Conservation (phyloP, 371 early-diverging fungal genomes). For the Mucor piriformis region DNA sequence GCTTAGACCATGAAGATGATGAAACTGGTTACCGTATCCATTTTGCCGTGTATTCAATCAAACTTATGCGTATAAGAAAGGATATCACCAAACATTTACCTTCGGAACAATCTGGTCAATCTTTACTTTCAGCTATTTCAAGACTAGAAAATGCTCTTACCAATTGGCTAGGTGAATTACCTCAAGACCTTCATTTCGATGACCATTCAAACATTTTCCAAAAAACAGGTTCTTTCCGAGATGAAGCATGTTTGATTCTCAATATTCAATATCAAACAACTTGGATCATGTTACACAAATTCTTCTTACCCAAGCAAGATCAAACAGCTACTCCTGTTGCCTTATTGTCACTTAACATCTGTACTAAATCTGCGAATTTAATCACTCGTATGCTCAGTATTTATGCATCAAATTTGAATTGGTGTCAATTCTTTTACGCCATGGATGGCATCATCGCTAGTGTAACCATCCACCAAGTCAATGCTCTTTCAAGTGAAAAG, state of each 20-base stretch:
- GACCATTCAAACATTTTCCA: conserved; percentile 28
- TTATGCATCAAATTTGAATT: conserved; percentile 38
- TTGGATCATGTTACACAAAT: conserved; percentile 55
- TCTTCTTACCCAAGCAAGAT: conserved; percentile 48
- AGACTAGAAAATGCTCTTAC: conserved; percentile 56
- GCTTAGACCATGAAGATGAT: conserved; percentile 49
- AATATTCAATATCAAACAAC: conserved; percentile 51
- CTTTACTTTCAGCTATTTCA: conserved; percentile 50
- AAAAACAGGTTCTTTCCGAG: conserved; percentile 39
- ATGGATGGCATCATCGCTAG: conserved; percentile 53
- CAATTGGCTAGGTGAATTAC: conserved; percentile 54
- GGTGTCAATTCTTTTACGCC: conserved; percentile 53
- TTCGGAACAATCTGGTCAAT: conserved; percentile 51
- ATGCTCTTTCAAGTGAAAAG: conserved; percentile 46
- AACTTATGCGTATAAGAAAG: conserved; percentile 61
- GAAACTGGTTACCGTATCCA: conserved; percentile 51
- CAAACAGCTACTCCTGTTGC: conserved; percentile 38
- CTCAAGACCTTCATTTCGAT: conserved; percentile 34
- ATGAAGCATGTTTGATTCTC: conserved; percentile 44
- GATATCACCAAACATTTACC: conserved; percentile 56
- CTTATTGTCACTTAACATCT: conserved; percentile 35
- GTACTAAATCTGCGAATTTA: conserved; percentile 40
- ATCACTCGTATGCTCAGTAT: conserved; percentile 52
- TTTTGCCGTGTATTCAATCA: conserved; percentile 54
- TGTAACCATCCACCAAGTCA: conserved; percentile 51